Base-by-base conservation (phyloP, 768 basidiomycete species). In the Phaeolepiota aurea region DNA sequence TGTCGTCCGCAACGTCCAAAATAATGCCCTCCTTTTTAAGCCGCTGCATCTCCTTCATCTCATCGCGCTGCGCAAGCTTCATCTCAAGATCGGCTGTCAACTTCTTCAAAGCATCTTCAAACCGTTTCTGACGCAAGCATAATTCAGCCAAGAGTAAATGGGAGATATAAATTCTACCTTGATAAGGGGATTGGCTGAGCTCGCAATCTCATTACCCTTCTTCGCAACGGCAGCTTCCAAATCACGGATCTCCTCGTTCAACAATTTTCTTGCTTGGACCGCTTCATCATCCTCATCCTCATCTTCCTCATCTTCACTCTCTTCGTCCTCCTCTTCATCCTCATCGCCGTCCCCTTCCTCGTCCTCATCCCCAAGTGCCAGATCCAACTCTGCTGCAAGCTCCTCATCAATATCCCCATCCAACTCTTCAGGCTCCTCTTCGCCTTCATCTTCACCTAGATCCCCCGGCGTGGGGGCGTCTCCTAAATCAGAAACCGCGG, bases 91-190 rank as follows among this genome's bases (percentile, higher is more conserved):
- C 91, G 23, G 79, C 76, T 9, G 80, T 75, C 36, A 96, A 69
- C 61, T 94, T 96, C 68, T 82, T 87, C 52, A 93, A 61, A 13
- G 87, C 84, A 55, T 94, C 92, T 57, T 93, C 89, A 61, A 94
- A 93, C 23, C 91, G 91, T 76, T 84, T 85, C 84, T 92, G 38
- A 9, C 15, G 7, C 33, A 20, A 44, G 15, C 25, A 19, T 32
- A 20, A 16, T 25, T 22, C 1, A 52, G 45, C 13, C 20, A 11
- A 20, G 18, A 19, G 3, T 7, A 20, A 20, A 32, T n/a, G 5
- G 20, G 31, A 16, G 16, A 20, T 10, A 22, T 15, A 12, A 18
- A 33, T 11, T 53, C 20, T 40, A 87, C 89, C 70, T 79, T 81
- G 55, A 96, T 90, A 42, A 94, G 74, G 25, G 87, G 84, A 58